Evolutionary conservation across 768 basidiomycete species (phyloP), one percentile per base, ranked within the genome.

Genomic region (Suillus subalutaceus): DNA sequence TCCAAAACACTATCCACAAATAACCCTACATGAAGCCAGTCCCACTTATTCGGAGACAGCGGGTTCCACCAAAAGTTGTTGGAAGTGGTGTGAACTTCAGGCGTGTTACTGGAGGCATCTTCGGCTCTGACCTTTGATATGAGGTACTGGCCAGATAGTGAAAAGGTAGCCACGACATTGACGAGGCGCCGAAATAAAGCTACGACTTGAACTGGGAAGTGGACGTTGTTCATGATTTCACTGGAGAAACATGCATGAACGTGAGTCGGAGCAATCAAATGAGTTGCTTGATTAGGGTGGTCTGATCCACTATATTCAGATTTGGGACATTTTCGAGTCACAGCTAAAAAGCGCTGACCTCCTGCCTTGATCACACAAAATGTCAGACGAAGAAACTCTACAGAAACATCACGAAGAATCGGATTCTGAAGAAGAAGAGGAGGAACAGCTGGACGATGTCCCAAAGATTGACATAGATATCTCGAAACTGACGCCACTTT

Each of bases 401-500:
- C 84, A 86, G 74, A 90, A 90, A 78, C 80, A 74, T 66, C 83
- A 85, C 69, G 85, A 89, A 40, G 90, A 89, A 12, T 90, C 90
- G 0, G 90, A 90, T 9, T 90, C 88, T 9, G 90, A 91, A 59
- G 88, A 91, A 60, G 88, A 88, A 50, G 87, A 86, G 41, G 86
- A 87, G 26, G 84, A 83, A 52, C 80, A 75, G 12, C 74, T 82
- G 23, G 88, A 90, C 60, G 76, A 78, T 38, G 69, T 91, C 72
- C 88, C 88, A 35, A 82, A 85, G 67, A 79, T 96, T 70, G 87
- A 97, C 40, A 79, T 97, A 73, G 96, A 97, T 82, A 80, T 85
- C 18, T 84, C 91, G 46, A 92, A 87, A 74, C 83, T 97, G 73
- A 94, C 93, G 20, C 93, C 96, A 64, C 84, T 97, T 58, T 93